Percentiles rank a stretch among this genome's conserved stretches.
Evolutionary conservation across 2,329 filamentous ascomycete species (phyloP).

Genomic region (Arthrinium phaeospermum): DNA sequence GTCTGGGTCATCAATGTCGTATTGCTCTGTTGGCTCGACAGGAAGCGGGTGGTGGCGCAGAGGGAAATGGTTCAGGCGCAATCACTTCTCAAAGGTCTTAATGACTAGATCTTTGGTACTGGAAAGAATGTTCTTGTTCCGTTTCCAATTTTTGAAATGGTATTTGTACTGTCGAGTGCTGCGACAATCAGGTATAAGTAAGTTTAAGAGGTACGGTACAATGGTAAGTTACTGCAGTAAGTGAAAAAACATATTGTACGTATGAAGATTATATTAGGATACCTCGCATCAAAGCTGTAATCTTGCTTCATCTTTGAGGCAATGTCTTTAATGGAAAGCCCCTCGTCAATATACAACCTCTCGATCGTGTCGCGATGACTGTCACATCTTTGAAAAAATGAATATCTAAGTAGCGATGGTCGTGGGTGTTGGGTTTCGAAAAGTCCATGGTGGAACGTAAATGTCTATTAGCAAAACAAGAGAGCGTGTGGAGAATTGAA

Average conservation of each 20-base stretch:
- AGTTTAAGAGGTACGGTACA: too few species aligned
- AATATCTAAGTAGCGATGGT: neutral
- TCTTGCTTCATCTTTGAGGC: slow-evolving; percentile 6
- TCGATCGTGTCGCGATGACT: neutral
- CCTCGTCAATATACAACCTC: neutral
- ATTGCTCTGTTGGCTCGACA: slow-evolving; percentile 8
- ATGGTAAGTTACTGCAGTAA: too few species aligned
- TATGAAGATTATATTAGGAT: neutral
- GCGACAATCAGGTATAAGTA: neutral
- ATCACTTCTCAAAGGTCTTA: slow-evolving; percentile 29
- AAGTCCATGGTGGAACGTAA: neutral
- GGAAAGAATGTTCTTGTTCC: slow-evolving; percentile 34
- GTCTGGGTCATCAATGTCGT: neutral
- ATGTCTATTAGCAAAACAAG: neutral
- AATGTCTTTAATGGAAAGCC: neutral
- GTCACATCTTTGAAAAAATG: neutral
- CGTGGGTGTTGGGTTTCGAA: neutral
- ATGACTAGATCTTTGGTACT: slow-evolving; percentile 30
- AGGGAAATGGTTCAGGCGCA: too few species aligned
- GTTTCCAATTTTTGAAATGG: slow-evolving; percentile 39
- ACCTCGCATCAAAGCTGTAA: neutral
- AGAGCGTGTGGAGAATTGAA: too few species aligned
- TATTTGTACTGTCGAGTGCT: slow-evolving; percentile 41
- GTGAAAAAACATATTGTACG: too few species aligned
- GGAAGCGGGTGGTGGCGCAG: neutral